Base-by-base conservation (phyloP, 2,329 filamentous ascomycete genomes). In the Pseudonectria foliicola region DNA sequence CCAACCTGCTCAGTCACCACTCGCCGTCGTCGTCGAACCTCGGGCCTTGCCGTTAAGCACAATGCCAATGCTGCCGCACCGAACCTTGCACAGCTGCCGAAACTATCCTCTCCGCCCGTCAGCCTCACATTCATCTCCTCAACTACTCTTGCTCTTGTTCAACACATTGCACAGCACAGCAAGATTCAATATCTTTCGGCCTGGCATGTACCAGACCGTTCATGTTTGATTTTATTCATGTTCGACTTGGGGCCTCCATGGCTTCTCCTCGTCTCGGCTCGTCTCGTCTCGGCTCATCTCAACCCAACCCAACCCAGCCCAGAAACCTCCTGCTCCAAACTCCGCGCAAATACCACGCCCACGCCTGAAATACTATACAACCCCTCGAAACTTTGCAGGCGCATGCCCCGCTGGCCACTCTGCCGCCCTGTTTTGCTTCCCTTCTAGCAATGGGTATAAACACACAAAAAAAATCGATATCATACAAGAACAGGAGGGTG, bases 331-430 rank as follows among this genome's bases (percentile, higher is more conserved):
- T 44, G 56, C 53, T 53, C 55, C 53, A 49, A 57, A 62, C 59
- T 62, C 59, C 59, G 38, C 50, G 59, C 59, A 60, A 59, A 57
- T 54, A 44, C 51, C 44, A 40, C 36, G 43, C 42, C 45, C 50
- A 45, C 45, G 45, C 49, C 10, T 37, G 42, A 36, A 50, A 51
- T 52, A 52, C 39, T 51, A 39, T 41, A 50, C 46, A 37, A 27
- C 35, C 21, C 37, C 21, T 29, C 39, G 34, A 38, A 40, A 38
- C 42, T 21, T 8, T 38, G 29, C 31, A 32, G 31, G 32, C 38
- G 32, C 32, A 35, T 37, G 30, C 33, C 34, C 34, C 31, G 27
- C 31, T 38, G 34, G 29, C 32, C 21, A 12, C 27, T 29, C 23
- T 24, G 10, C 27, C 25, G 23, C 30, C 15, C 27, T 21, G 18